Percentiles rank a stretch among this genome's conserved stretches.
phyloP scores from a whole-genome alignment of 2,329 filamentous ascomycete species.

The Stemphylium lycopersici region DNA sequence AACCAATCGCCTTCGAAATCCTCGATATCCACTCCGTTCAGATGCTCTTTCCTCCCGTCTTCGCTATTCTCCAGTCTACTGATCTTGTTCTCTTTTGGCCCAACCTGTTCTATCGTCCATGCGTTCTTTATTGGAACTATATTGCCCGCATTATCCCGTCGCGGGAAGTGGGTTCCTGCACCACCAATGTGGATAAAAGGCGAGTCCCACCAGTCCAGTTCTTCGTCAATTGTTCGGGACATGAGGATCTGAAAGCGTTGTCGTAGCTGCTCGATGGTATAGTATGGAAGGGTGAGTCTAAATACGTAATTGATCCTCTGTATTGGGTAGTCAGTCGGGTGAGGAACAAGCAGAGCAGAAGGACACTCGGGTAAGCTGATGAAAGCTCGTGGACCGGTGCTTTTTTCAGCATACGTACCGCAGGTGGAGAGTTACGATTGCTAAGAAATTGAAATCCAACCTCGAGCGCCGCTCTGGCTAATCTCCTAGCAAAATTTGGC shows the following conservation, averaged over 20 bases:
- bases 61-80: slow-evolving; percentile 21
- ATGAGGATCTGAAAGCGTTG: slow-evolving; percentile 50
- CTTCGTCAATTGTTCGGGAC: slow-evolving; percentile 49
- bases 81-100: slow-evolving; percentile 41
- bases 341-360: not conserved
- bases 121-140: slow-evolving; percentile 37
- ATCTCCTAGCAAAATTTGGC: slow-evolving; percentile 70
- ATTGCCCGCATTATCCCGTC: slow-evolving; percentile 47
- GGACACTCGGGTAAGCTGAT: not conserved
- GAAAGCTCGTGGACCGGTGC: too few relatives aligned
- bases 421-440: slow-evolving; percentile 41
- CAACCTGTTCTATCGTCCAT: slow-evolving; percentile 43
- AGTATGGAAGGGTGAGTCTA: slow-evolving; percentile 70
- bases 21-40: slow-evolving; percentile 57
- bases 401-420: slow-evolving; percentile 8
- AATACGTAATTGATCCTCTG: slow-evolving; percentile 61
- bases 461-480: slow-evolving; percentile 72
- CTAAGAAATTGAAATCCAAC: slow-evolving; percentile 65
- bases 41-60: slow-evolving; percentile 29
- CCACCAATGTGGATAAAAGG: slow-evolving; percentile 72
- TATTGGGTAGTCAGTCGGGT: not conserved
- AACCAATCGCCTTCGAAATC: slow-evolving; percentile 78
- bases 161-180: slow-evolving; percentile 68
- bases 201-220: slow-evolving; percentile 63
- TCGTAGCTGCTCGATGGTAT: slow-evolving; percentile 48